These are phyloP conservation scores for Leucocoprinus birnbaumii DNA, from an alignment of 768 basidiomycete species.

Conservation along the genomic window DNA sequence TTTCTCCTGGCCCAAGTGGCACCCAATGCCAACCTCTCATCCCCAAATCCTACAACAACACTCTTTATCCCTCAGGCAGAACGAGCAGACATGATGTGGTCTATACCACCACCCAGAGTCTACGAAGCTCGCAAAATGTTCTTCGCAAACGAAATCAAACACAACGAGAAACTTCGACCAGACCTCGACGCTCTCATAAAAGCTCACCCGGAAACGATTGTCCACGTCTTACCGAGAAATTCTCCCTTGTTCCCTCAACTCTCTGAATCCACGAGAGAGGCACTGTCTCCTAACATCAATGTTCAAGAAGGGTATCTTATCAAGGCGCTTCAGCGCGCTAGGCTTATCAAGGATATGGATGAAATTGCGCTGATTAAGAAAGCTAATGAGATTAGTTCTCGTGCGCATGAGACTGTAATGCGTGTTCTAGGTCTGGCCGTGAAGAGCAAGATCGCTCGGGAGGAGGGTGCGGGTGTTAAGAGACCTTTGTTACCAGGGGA, in stretches of 20 bases:
- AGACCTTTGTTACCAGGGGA: constrained; percentile 66
- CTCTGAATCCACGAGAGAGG: constrained; percentile 37
- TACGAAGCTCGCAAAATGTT: constrained; percentile 49
- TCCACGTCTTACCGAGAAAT: constrained; percentile 62
- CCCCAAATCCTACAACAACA: constrained; percentile 44
- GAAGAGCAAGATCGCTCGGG: constrained; percentile 48
- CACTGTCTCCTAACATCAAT: constrained; percentile 30
- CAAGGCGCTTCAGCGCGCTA: constrained; percentile 73
- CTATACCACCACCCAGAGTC: constrained; percentile 70
- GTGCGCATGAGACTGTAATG: constrained; percentile 93
- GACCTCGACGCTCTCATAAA: too few relatives aligned
- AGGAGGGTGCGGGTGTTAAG: constrained; percentile 38
- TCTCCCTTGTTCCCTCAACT: constrained; percentile 52
- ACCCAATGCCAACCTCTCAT: constrained; percentile 21
- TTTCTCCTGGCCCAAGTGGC: constrained; percentile 62
- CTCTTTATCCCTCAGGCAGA: constrained; percentile 81
- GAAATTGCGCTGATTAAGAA: constrained; percentile 76
- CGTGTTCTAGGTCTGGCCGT: constrained; percentile 78
- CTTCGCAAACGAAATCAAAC: constrained; percentile 44
- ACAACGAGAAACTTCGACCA: too few relatives aligned
- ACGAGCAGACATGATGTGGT: constrained; percentile 83
- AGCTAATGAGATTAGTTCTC: constrained; percentile 84
- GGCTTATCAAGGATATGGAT: constrained; percentile 70
- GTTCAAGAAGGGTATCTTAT: constrained; percentile 67
- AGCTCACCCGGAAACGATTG: constrained; percentile 50